phyloP scores from a whole-genome alignment of 2,329 filamentous ascomycete species.

The Fusarium drepaniforme region DNA sequence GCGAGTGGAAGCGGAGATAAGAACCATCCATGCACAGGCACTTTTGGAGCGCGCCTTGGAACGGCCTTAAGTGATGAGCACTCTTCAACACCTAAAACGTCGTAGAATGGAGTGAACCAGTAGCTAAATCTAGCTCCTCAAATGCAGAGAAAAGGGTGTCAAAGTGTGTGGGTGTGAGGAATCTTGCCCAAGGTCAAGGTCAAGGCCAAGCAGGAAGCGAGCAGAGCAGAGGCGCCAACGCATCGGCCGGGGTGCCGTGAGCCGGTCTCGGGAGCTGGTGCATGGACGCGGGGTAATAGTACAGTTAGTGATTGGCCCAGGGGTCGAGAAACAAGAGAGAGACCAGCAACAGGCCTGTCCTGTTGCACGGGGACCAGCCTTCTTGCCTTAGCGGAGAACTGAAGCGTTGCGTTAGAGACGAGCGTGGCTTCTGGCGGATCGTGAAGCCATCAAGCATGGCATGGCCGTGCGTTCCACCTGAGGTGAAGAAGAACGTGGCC shows the following conservation, averaged over 20 bases:
- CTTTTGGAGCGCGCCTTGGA: conserved; percentile 6
- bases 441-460: conserved; percentile 16
- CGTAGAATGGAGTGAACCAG: conserved; percentile 2
- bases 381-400: conserved; percentile 1
- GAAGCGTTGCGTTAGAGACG: background rate
- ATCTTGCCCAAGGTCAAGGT: conserved; percentile 15
- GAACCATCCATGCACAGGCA: background rate
- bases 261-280: conserved; percentile 45
- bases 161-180: conserved; percentile 18
- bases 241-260: conserved; percentile 41
- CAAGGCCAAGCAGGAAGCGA: conserved; percentile 18
- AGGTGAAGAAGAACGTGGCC: conserved; percentile 29
- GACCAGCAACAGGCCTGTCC: conserved; percentile 1
- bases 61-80: background rate
- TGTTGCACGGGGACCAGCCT: background rate
- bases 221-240: conserved; percentile 29
- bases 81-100: conserved; percentile 16
- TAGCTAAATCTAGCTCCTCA: conserved; percentile 11
- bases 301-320: conserved; percentile 32
- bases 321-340: background rate
- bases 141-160: conserved; percentile 16
- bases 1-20: background rate
- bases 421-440: conserved; percentile 3
- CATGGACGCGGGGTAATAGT: conserved; percentile 41
- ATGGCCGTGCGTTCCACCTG: conserved; percentile 25